phyloP scores from a whole-genome alignment of 208 protist species.

The Wallacemonas sp. region DNA sequence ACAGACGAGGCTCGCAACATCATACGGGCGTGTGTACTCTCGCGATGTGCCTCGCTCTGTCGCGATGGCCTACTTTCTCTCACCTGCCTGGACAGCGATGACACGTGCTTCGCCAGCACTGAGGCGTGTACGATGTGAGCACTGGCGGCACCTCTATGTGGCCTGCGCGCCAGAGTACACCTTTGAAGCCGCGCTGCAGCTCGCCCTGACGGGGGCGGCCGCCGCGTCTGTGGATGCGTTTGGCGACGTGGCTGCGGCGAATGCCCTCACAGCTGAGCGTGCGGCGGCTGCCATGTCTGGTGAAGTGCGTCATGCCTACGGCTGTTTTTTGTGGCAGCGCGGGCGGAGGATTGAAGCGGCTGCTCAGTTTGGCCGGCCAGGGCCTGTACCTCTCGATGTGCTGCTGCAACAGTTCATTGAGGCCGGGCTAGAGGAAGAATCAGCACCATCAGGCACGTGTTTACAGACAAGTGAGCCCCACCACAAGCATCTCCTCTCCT shows the following conservation, averaged over 20 bases:
- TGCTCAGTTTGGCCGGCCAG: slow-evolving; percentile 23
- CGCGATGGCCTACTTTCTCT: too few relatives aligned
- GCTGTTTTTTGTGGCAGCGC: slow-evolving; percentile 14
- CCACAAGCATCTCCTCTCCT: not conserved
- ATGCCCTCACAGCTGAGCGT: not conserved
- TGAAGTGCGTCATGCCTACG: slow-evolving; percentile 24
- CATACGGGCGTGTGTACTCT: too few relatives aligned
- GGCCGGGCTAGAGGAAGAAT: not conserved
- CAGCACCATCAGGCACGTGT: not conserved
- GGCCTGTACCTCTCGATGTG: slow-evolving; percentile 17
- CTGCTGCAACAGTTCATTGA: slow-evolving; percentile 22
- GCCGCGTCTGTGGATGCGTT: not conserved
- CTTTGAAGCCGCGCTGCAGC: slow-evolving; percentile 30
- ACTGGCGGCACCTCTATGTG: not conserved
- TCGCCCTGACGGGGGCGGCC: slow-evolving; percentile 11
- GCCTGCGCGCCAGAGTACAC: slow-evolving; percentile 22
- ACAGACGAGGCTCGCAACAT: too few relatives aligned
- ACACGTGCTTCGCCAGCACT: too few relatives aligned
- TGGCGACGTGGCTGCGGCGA: not conserved
- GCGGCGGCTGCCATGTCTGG: not conserved
- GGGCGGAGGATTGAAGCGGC: slow-evolving; percentile 30
- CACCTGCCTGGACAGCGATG: too few relatives aligned
- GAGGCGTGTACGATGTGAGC: too few relatives aligned
- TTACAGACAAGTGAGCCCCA: not conserved
- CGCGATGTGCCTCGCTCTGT: too few relatives aligned